A percentile compares a stretch with the other conserved stretches of the same genome.
phyloP scores from a whole-genome alignment of 202 grass and related monocot genomes.

The Zizania palustris region DNA sequence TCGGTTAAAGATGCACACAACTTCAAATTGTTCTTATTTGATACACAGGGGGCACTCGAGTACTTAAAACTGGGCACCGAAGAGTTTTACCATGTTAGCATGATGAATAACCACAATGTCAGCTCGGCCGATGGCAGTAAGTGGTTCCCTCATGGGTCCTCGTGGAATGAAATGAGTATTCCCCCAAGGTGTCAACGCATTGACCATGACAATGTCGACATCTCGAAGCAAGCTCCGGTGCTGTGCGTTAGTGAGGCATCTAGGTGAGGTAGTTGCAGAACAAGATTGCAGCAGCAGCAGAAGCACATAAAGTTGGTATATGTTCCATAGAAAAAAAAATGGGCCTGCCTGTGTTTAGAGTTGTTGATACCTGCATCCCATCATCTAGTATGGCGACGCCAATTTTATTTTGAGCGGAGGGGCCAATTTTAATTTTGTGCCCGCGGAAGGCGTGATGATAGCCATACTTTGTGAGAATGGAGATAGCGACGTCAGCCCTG shows the following conservation, averaged over 20 bases:
- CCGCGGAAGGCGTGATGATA: constrained; percentile 26
- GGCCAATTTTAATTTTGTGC: constrained; percentile 9
- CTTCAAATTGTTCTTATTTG: not conserved
- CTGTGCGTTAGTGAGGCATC: constrained; percentile 47
- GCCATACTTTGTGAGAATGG: constrained; percentile 61
- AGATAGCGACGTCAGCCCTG: constrained; percentile 58
- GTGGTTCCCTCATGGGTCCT: constrained; percentile 84
- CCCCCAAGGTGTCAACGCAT: constrained; percentile 71
- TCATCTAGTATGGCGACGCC: constrained; percentile 82
- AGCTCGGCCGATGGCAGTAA: constrained; percentile 61
- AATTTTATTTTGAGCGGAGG: constrained; percentile 36
- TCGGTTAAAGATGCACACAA: not conserved
- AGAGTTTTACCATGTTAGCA: constrained; percentile 58
- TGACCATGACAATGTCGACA: constrained; percentile 87
- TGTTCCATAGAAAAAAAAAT: no score
- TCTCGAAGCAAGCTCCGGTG: constrained; percentile 71
- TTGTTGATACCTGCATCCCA: constrained; percentile 77
- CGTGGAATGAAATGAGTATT: constrained; percentile 72
- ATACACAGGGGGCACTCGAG: not conserved
- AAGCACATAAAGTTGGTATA: not conserved
- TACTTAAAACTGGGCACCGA: not conserved
- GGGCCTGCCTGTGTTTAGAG: not conserved
- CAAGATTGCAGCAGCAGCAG: no score
- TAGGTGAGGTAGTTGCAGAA: not conserved
- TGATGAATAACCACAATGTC: constrained; percentile 81